Conservation (phyloP, 2,329 filamentous ascomycete species). For the Elsinoe perseae region DNA sequence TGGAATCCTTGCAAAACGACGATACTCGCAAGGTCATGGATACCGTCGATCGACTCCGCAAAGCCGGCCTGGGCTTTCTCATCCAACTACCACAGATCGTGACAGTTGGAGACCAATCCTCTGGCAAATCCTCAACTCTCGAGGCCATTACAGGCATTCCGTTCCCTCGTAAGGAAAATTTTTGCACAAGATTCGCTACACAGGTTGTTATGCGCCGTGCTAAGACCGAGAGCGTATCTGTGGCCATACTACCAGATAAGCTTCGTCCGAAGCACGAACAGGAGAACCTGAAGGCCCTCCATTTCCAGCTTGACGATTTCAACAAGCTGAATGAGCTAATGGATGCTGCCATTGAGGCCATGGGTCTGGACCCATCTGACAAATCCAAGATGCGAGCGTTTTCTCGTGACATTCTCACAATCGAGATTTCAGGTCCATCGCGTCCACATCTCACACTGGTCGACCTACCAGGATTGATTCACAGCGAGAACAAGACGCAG, state of each 20-base stretch:
- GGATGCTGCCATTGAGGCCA: conserved; percentile 42
- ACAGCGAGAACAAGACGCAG: conserved; percentile 27
- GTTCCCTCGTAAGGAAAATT: conserved; percentile 48
- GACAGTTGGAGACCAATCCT: conserved; percentile 53
- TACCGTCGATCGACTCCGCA: conserved; percentile 45
- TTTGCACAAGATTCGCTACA: conserved; percentile 56
- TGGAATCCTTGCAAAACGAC: conserved; percentile 34
- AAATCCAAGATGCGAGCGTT: conserved; percentile 28
- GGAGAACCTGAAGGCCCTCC: conserved; percentile 29
- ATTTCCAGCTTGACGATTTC: conserved; percentile 29
- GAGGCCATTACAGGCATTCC: conserved; percentile 56
- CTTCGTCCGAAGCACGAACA: conserved; percentile 24
- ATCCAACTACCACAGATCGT: conserved; percentile 28
- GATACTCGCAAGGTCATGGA: conserved; percentile 45
- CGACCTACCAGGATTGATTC: conserved; percentile 35
- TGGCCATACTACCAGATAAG: conserved; percentile 26
- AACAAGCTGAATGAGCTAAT: conserved; percentile 44
- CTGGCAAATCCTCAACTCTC: conserved; percentile 58
- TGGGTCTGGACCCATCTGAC: conserved; percentile 37
- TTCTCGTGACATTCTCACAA: conserved; percentile 40
- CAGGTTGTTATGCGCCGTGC: conserved; percentile 48
- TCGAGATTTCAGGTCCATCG: conserved; percentile 41
- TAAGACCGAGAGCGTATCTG: conserved; percentile 18
- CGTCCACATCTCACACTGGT: conserved; percentile 31
- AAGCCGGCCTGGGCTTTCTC: conserved; percentile 36